Evolutionary conservation across 176 grass and related monocot species (phyloP).

Genomic region (Juncus inflexus): DNA sequence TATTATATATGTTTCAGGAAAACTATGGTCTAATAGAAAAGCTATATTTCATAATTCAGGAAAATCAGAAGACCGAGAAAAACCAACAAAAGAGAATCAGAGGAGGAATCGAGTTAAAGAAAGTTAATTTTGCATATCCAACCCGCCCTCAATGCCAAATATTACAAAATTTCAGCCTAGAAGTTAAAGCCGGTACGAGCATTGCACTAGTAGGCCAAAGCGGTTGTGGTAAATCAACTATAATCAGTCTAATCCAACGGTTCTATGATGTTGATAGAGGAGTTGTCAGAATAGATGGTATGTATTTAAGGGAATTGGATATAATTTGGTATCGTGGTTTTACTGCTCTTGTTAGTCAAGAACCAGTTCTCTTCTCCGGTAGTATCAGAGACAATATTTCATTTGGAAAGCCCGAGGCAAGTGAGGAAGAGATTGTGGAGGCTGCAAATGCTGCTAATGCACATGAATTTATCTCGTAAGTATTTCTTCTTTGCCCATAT

Average conservation of each 20-base stretch:
- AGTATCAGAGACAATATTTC: constrained; percentile 82
- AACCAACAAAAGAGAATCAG: constrained; percentile 49
- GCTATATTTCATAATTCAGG: neutral
- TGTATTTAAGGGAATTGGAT: constrained; percentile 79
- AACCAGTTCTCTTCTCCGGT: constrained; percentile 88
- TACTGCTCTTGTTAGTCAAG: constrained; percentile 89
- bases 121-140: constrained; percentile 92
- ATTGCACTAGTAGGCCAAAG: constrained; percentile 85
- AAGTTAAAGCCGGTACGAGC: constrained; percentile 88
- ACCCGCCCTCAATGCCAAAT: constrained; percentile 76
- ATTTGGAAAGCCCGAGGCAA: constrained; percentile 88
- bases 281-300: constrained; percentile 57
- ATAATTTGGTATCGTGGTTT: constrained; percentile 84
- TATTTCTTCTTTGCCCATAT: constrained; percentile 2
- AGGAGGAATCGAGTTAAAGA: constrained; percentile 84
- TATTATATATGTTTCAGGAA: neutral
- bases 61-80: neutral
- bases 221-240: constrained; percentile 92
- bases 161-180: constrained; percentile 81
- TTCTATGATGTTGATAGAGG: constrained; percentile 98
- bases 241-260: constrained; percentile 88
- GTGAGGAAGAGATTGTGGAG: constrained; percentile 79
- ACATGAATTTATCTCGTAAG: constrained; percentile 95
- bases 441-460: constrained; percentile 90
- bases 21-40: neutral